Evolutionary conservation across 352 stramenopile genomes (phyloP).

Genomic region (Pythium periplocum): DNA sequence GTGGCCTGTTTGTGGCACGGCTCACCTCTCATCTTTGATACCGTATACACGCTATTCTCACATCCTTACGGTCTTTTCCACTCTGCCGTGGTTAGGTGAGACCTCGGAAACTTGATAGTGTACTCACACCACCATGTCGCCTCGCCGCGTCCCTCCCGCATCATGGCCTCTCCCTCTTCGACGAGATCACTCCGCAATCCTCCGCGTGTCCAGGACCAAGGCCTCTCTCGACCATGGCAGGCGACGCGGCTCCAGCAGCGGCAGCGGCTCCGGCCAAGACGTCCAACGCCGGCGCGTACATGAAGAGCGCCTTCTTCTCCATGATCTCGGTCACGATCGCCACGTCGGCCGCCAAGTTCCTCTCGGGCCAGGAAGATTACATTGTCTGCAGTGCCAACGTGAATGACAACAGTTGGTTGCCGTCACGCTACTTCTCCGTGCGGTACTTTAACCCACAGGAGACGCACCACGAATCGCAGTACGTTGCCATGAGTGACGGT

Average conservation of each 20-base stretch:
- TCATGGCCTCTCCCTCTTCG: no score
- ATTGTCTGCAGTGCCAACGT: constrained; percentile 49
- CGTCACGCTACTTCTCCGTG: constrained; percentile 59
- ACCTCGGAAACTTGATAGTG: no score
- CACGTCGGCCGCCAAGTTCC: constrained; percentile 46
- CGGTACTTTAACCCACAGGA: constrained; percentile 74
- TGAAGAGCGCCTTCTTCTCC: constrained; percentile 73
- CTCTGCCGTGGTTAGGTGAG: no score
- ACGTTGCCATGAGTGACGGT: constrained; percentile 66
- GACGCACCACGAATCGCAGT: constrained; percentile 66
- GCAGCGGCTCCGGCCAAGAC: constrained; percentile 21
- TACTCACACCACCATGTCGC: no score
- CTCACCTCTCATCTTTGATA: no score
- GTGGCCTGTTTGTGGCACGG: no score
- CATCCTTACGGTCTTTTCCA: no score
- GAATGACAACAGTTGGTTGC: constrained; percentile 78
- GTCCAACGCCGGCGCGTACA: constrained; percentile 55
- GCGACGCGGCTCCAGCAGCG: constrained; percentile 16
- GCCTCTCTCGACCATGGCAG: constrained; percentile 22
- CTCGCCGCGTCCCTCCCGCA: no score
- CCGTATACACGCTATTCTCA: no score
- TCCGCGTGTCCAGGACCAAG: background rate
- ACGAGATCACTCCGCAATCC: no score
- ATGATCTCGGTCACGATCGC: constrained; percentile 66
- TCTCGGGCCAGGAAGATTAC: constrained; percentile 54